A percentile compares a stretch with the other conserved stretches of the same genome.
Evolutionary conservation across 305 asterid genomes (phyloP).

Genomic region (Rubia tinctorum): DNA sequence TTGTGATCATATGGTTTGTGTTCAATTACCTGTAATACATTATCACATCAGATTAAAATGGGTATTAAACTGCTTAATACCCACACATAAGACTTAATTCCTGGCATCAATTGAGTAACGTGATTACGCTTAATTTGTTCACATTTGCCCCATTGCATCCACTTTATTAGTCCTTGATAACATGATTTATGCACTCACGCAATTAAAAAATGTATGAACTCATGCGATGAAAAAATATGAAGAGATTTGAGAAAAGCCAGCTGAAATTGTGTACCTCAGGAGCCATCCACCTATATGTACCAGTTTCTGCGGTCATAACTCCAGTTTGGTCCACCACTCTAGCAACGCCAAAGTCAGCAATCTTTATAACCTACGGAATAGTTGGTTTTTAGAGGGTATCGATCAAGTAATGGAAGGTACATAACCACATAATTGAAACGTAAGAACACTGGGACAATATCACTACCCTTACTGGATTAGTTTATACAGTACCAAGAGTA

Average conservation of each 20-base stretch:
- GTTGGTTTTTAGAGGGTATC: neutral
- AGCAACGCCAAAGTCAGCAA: conserved; percentile 51
- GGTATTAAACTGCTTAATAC: no score
- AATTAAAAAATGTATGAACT: neutral
- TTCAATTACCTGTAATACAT: conserved; percentile 35
- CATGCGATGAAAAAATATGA: neutral
- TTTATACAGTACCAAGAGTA: neutral
- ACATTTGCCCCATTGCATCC: neutral
- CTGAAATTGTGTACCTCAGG: conserved; percentile 34
- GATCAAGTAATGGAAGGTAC: neutral
- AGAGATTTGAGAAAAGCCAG: neutral
- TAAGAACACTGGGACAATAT: no score
- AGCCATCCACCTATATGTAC: conserved; percentile 53
- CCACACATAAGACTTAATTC: no score
- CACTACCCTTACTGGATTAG: neutral
- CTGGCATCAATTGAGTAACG: neutral
- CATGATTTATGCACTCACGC: neutral
- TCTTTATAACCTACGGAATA: no score
- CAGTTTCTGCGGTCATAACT: conserved; percentile 49
- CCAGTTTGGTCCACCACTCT: conserved; percentile 45
- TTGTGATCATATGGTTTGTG: conserved; percentile 44
- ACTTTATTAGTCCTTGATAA: neutral
- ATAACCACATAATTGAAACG: neutral
- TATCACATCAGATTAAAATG: no score
- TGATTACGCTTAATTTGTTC: neutral